Conservation (phyloP, 208 protist species). For the Porcisia hertigi region DNA sequence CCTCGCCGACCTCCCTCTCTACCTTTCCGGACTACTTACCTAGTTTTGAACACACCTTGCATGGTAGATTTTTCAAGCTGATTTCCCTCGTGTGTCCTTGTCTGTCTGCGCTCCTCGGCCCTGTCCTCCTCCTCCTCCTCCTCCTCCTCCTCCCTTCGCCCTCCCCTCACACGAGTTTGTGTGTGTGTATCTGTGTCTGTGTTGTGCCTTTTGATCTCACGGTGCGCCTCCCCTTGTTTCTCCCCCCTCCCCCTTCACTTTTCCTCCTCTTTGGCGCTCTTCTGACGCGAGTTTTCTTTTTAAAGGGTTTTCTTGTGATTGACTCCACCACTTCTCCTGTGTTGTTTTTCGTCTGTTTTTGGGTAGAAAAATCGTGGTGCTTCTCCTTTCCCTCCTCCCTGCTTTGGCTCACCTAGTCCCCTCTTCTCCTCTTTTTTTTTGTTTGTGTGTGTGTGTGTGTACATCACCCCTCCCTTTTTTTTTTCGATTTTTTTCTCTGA, state of each 20-base stretch:
- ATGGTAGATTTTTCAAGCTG: background rate
- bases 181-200: too few species aligned
- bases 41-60: background rate
- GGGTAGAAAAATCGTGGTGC: too few species aligned
- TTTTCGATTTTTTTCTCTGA: slow-evolving; percentile 9
- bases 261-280: slow-evolving; percentile 8
- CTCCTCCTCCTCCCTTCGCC: background rate
- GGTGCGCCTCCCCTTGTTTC: background rate
- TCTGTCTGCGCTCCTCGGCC: too few species aligned
- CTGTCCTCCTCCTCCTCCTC: background rate
- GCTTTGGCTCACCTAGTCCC: too few species aligned
- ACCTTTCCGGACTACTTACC: background rate
- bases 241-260: background rate
- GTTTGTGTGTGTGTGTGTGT: background rate
- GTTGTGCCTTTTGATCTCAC: too few species aligned
- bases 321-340: background rate
- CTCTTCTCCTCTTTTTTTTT: too few species aligned
- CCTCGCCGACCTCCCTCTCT: background rate
- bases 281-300: background rate
- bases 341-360: background rate
- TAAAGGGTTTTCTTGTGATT: slow-evolving; percentile 13
- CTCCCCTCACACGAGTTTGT: background rate
- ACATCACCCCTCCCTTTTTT: background rate
- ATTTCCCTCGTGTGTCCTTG: too few species aligned
- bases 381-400: too few species aligned